A percentile compares a stretch with the other conserved stretches of the same genome.
phyloP scores from a whole-genome alignment of 2,329 filamentous ascomycete species.

The Diaporthe batatas region DNA sequence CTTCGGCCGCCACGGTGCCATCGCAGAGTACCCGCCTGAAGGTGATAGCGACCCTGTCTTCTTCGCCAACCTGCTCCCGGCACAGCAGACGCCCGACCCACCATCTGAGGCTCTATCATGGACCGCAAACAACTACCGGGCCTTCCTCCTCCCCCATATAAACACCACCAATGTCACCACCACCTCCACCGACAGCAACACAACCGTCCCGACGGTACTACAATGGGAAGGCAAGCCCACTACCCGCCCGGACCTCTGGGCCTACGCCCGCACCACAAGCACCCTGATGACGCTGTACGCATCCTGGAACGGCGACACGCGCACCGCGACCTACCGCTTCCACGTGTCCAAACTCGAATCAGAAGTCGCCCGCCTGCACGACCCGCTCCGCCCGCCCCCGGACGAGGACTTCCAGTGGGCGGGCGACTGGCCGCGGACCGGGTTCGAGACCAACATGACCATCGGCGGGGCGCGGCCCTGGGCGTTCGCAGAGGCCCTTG shows the following conservation, averaged over 20 bases:
- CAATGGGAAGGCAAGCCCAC: constrained; percentile 28
- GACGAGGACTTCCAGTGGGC: constrained; percentile 27
- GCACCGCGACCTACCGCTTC: constrained; percentile 26
- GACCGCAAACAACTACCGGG: constrained; percentile 35
- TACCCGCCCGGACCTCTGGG: constrained; percentile 30
- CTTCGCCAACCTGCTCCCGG: constrained; percentile 32
- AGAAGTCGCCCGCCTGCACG: too few species aligned
- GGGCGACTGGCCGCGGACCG: constrained; percentile 7
- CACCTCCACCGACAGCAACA: neutral
- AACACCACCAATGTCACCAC: neutral
- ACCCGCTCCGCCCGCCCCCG: neutral
- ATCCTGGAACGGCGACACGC: constrained; percentile 39
- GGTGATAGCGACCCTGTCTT: constrained; percentile 45
- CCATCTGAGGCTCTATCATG: constrained; percentile 16
- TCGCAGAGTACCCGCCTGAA: constrained; percentile 57
- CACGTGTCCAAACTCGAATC: constrained; percentile 23
- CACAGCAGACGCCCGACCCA: constrained; percentile 6
- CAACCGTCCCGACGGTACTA: neutral
- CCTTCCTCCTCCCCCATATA: constrained; percentile 12
- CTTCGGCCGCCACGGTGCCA: constrained; percentile 63
- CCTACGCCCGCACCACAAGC: constrained; percentile 36
- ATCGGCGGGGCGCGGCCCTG: constrained; percentile 25
- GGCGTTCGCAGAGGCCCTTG: constrained; percentile 38
- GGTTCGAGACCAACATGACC: constrained; percentile 38
- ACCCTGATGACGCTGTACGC: constrained; percentile 33